Conservation (phyloP, 2,329 filamentous ascomycete genomes). For the Coniochaeta hoffmannii region DNA sequence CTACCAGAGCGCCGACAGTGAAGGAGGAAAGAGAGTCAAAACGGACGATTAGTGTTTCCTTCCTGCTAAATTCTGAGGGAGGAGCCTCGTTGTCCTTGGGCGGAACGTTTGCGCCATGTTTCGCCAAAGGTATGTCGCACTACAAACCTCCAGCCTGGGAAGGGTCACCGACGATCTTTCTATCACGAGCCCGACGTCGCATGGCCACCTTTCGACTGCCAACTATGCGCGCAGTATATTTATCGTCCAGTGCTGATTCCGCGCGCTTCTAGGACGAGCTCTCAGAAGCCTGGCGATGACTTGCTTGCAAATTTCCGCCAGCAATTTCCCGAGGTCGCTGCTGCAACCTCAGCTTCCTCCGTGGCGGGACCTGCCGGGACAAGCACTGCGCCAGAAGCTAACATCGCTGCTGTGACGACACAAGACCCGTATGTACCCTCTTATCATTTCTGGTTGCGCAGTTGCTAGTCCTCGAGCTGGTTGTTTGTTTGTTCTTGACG, state of each 20-base stretch:
- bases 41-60: background rate
- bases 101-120: constrained; percentile 1
- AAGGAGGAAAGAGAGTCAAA: background rate
- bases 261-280: constrained; percentile 51
- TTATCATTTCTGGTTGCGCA: background rate
- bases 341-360: constrained; percentile 38
- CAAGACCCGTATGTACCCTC: constrained; percentile 23
- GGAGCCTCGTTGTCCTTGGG: constrained; percentile 3
- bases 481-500: background rate
- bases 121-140: constrained; percentile 2
- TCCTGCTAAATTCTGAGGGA: background rate
- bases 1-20: background rate
- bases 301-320: constrained; percentile 79
- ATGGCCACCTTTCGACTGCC: background rate
- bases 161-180: background rate
- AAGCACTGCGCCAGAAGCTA: constrained; percentile 23
- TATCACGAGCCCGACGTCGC: background rate
- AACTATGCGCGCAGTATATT: background rate
- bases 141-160: background rate
- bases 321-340: constrained; percentile 67
- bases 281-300: constrained; percentile 80
- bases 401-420: constrained; percentile 17
- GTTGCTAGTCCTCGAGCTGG: background rate
- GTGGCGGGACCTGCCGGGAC: constrained; percentile 32
- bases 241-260: constrained; percentile 3